These are phyloP conservation scores for Aspergillus leporis DNA, from an alignment of 495 filamentous ascomycete species.

Conservation along the genomic window DNA sequence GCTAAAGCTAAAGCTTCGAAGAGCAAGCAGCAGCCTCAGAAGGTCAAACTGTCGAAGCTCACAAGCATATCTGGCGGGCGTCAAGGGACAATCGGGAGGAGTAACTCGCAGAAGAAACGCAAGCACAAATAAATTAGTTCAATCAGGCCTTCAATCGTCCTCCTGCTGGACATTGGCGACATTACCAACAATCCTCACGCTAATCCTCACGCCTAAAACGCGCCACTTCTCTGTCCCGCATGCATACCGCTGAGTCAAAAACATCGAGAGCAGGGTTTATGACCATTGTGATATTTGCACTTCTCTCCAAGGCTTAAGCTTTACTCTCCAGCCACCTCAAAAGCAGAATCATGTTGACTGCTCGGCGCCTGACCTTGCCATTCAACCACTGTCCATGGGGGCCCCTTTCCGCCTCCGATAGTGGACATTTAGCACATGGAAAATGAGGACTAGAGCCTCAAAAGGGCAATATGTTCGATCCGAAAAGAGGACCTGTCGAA, in stretches of 20 bases:
- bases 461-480: too few relatives aligned
- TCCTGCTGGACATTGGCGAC: neutral
- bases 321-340: too few relatives aligned
- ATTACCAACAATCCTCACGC: neutral
- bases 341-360: too few relatives aligned
- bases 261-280: neutral
- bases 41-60: constrained; percentile 25
- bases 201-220: neutral
- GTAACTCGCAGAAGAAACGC: constrained; percentile 43
- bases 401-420: too few relatives aligned
- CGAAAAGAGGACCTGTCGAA: too few relatives aligned
- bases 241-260: neutral
- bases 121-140: constrained; percentile 24
- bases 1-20: constrained; percentile 20
- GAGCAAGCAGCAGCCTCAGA: constrained; percentile 14
- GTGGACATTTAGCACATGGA: too few relatives aligned
- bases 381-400: too few relatives aligned
- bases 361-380: too few relatives aligned
- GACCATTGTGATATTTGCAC: neutral
- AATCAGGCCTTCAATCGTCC: neutral
- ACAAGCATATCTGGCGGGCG: constrained; percentile 39
- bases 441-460: too few relatives aligned
- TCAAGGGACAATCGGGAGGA: constrained; percentile 14
- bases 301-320: too few relatives aligned
- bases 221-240: neutral